A percentile compares a stretch with the other conserved stretches of the same genome.
phyloP scores from a whole-genome alignment of 352 stramenopile genomes.

The Globisporangium echinulatum region DNA sequence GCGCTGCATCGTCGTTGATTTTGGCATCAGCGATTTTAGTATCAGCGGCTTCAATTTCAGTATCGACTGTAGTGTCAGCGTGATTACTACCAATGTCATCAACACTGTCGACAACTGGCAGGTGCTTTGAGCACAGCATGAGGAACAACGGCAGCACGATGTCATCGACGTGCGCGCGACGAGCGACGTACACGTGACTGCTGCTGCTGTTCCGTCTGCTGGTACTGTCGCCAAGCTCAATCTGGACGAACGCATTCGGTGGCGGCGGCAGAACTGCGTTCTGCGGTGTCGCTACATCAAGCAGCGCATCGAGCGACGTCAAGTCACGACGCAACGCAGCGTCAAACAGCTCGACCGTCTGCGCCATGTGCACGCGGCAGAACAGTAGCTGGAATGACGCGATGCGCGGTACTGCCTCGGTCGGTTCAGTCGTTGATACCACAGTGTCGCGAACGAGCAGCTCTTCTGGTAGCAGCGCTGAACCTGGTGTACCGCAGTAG shows the following conservation, averaged over 20 bases:
- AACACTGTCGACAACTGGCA: neutral
- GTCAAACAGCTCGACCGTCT: conserved; percentile 29
- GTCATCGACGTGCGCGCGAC: conserved; percentile 10
- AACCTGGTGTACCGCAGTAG: conserved; percentile 15
- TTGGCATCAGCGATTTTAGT: neutral
- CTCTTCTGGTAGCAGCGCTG: neutral
- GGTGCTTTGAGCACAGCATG: conserved; percentile 23
- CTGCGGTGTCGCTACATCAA: conserved; percentile 11
- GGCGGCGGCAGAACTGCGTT: conserved; percentile 20
- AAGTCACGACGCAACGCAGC: conserved; percentile 12
- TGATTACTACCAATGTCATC: too few species aligned
- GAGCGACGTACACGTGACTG: conserved; percentile 31
- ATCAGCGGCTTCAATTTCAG: neutral
- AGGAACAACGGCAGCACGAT: conserved; percentile 32
- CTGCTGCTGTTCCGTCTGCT: neutral
- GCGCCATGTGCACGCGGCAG: conserved; percentile 31
- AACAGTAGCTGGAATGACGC: conserved; percentile 31
- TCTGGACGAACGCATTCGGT: conserved; percentile 27
- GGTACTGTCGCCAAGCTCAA: conserved; percentile 14
- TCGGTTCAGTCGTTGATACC: neutral
- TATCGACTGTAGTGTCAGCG: neutral
- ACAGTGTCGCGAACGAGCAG: neutral
- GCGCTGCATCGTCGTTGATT: too few species aligned
- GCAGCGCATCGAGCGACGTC: conserved; percentile 20
- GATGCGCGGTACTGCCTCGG: conserved; percentile 5